phyloP scores from a whole-genome alignment of 371 early-diverging fungal genomes.

The Choanephora cucurbitarum region DNA sequence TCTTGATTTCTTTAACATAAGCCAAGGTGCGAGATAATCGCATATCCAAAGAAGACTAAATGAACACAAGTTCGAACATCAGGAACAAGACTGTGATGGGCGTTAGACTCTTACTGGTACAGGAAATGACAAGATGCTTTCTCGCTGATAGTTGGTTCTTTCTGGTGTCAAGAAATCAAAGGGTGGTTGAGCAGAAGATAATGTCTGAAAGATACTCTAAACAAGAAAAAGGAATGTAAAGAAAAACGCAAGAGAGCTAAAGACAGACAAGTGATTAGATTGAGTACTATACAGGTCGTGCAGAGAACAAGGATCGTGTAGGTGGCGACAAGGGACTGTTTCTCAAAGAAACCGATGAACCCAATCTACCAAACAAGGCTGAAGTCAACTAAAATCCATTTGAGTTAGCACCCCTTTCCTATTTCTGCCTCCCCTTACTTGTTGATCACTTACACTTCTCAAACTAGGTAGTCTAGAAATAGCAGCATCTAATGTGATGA shows the following conservation, averaged over 20 bases:
- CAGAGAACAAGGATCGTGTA: background rate
- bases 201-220: conserved; percentile 2
- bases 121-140: background rate
- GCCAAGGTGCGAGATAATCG: conserved; percentile 41
- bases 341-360: background rate
- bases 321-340: conserved; percentile 3
- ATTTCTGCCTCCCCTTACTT: no score
- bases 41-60: conserved; percentile 44
- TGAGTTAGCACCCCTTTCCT: no score
- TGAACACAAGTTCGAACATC: background rate
- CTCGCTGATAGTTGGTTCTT: conserved; percentile 1
- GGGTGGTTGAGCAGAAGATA: background rate
- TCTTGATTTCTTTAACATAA: conserved; percentile 39
- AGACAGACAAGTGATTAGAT: background rate
- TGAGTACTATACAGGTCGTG: background rate
- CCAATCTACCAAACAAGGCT: background rate
- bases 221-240: background rate
- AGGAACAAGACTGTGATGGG: no score
- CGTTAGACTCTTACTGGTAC: conserved; percentile 29
- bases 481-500: conserved; percentile 43
- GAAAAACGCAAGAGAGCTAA: no score
- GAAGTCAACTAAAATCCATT: no score
- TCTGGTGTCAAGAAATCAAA: conserved; percentile 2
- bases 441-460: no score
- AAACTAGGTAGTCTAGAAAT: conserved; percentile 16